These are phyloP conservation scores for Tricholoma bakamatsutake DNA, from an alignment of 768 basidiomycete species.

Conservation along the genomic window DNA sequence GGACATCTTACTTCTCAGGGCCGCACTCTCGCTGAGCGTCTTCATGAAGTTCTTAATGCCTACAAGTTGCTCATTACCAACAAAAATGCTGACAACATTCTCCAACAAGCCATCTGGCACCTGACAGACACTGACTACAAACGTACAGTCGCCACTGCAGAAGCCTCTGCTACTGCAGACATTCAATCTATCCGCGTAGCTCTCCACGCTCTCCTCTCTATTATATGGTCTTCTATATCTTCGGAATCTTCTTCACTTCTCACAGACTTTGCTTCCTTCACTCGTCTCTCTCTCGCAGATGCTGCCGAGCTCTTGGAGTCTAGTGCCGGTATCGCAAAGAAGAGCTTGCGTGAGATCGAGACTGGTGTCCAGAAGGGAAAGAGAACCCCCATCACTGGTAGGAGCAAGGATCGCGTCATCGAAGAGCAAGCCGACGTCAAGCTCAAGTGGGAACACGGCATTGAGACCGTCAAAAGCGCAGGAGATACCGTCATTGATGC, in stretches of 20 bases:
- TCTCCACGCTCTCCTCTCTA: conserved; percentile 43
- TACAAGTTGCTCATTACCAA: conserved; percentile 47
- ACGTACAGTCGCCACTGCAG: conserved; percentile 27
- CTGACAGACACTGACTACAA: conserved; percentile 49
- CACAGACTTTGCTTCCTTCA: conserved; percentile 59
- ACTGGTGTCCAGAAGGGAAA: conserved; percentile 55
- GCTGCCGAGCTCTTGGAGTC: conserved; percentile 54
- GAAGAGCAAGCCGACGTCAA: conserved; percentile 42
- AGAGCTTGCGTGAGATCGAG: conserved; percentile 49
- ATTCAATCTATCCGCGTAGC: conserved; percentile 42
- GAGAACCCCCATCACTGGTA: conserved; percentile 45
- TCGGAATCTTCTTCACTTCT: conserved; percentile 50
- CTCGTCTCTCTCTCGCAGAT: conserved; percentile 60
- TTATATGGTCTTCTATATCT: conserved; percentile 47
- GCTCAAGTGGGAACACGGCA: conserved; percentile 56
- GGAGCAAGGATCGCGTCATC: conserved; percentile 44
- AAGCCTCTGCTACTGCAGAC: conserved; percentile 33
- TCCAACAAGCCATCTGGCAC: conserved; percentile 66
- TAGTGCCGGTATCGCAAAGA: conserved; percentile 45
- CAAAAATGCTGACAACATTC: conserved; percentile 62
- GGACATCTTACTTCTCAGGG: conserved; percentile 53
- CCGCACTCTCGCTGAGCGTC: conserved; percentile 39
- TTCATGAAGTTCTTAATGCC: conserved; percentile 49
- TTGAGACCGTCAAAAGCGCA: conserved; percentile 56
- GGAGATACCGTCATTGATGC: conserved; percentile 55